Conservation (phyloP, 116 monocot species). For the Phalaenopsis hybrid region DNA sequence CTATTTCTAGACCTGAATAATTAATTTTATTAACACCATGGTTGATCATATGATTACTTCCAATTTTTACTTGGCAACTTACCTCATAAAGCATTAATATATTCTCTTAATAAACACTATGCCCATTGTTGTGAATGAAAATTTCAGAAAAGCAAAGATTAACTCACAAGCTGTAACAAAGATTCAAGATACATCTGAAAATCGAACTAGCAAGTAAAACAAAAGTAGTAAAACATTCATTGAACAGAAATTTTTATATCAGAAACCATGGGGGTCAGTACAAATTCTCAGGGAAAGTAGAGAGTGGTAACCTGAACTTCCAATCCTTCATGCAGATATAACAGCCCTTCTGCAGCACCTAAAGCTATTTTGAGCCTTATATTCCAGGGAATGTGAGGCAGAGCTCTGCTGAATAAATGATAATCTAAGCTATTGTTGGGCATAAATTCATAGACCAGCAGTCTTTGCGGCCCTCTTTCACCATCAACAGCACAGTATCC, state of each 20-base stretch:
- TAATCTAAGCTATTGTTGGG: conserved; percentile 53
- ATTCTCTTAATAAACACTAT: background rate
- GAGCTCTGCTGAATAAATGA: conserved; percentile 44
- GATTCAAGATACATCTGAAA: background rate
- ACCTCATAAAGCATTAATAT: background rate
- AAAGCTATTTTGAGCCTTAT: conserved; percentile 44
- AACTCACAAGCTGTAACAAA: background rate
- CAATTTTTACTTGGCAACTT: no score
- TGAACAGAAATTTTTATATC: background rate
- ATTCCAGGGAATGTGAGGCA: conserved; percentile 39
- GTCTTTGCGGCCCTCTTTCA: conserved; percentile 44
- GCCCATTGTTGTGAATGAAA: no score
- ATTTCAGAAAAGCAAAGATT: background rate
- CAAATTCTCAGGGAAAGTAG: background rate
- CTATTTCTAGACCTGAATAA: no score
- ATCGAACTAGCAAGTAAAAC: background rate
- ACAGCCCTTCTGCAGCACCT: conserved; percentile 46
- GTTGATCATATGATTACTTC: no score
- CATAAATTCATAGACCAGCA: conserved; percentile 53
- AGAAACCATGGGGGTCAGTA: background rate
- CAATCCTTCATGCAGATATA: conserved; percentile 58
- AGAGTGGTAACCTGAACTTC: conserved; percentile 49
- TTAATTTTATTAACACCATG: no score
- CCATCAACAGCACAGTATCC: conserved; percentile 54
- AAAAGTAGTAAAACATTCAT: background rate